phyloP scores from a whole-genome alignment of 2,329 filamentous ascomycete genomes.

The Aureobasidium pullulans region DNA sequence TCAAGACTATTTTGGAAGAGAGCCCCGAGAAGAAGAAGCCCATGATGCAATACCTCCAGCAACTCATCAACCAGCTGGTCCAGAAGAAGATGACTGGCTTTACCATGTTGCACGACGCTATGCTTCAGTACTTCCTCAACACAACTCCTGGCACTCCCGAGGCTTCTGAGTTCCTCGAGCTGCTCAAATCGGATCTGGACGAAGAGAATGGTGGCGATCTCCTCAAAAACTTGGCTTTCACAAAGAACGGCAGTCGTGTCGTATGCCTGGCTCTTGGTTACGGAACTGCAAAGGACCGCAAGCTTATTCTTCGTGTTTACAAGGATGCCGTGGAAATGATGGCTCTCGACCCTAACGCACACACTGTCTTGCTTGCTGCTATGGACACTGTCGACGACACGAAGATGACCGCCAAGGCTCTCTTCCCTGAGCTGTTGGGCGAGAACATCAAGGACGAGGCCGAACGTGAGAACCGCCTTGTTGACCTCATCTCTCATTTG shows the following conservation, averaged over 20 bases:
- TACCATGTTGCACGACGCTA: slow-evolving; percentile 95
- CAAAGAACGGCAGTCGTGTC: slow-evolving; percentile 75
- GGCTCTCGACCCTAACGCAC: slow-evolving; percentile 70
- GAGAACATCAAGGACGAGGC: slow-evolving; percentile 46
- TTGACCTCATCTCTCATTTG: slow-evolving; percentile 62
- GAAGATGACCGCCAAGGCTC: slow-evolving; percentile 73
- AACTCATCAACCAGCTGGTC: slow-evolving; percentile 83
- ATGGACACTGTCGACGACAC: slow-evolving; percentile 95
- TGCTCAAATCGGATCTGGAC: slow-evolving; percentile 84
- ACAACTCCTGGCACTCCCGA: slow-evolving; percentile 71
- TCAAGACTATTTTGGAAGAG: slow-evolving; percentile 65
- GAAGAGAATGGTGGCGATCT: slow-evolving; percentile 66
- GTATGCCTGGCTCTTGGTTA: slow-evolving; percentile 76
- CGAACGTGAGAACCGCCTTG: slow-evolving; percentile 41
- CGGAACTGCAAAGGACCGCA: slow-evolving; percentile 85
- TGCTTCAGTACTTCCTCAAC: slow-evolving; percentile 92
- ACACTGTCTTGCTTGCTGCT: slow-evolving; percentile 73
- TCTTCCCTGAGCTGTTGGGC: slow-evolving; percentile 79
- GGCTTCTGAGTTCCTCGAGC: slow-evolving; percentile 77
- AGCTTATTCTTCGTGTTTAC: slow-evolving; percentile 78
- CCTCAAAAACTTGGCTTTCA: slow-evolving; percentile 93
- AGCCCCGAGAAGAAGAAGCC: slow-evolving; percentile 79
- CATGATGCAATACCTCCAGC: slow-evolving; percentile 77
- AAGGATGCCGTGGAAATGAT: slow-evolving; percentile 83
- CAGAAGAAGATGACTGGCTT: slow-evolving; percentile 97